Percentiles rank a stretch among this genome's conserved stretches.
phyloP scores from a whole-genome alignment of 305 asterid species.

The Galium porrigens region DNA sequence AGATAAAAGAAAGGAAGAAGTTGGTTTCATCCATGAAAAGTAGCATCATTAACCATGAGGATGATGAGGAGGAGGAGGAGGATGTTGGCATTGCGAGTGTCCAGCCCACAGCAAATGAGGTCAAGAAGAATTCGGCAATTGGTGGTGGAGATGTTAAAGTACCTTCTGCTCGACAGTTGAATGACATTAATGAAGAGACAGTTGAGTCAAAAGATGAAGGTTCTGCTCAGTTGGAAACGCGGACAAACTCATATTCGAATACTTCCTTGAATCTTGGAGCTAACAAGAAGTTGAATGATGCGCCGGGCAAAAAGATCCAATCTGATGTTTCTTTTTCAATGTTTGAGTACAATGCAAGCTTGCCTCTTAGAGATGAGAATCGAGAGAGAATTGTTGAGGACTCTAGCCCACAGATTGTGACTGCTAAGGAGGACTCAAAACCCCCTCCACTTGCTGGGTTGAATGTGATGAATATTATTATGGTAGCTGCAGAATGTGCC shows the following conservation, averaged over 20 bases:
- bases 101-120: slow-evolving; percentile 6
- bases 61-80: slow-evolving; percentile 18
- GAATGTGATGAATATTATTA: slow-evolving; percentile 70
- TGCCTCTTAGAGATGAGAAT: slow-evolving; percentile 22
- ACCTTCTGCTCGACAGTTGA: slow-evolving; percentile 15
- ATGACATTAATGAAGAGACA: slow-evolving; percentile 14
- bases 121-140: slow-evolving; percentile 17
- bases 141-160: slow-evolving; percentile 31
- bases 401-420: slow-evolving; percentile 23
- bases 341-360: slow-evolving; percentile 11
- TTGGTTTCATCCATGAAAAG: slow-evolving; percentile 55
- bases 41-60: slow-evolving; percentile 29
- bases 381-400: slow-evolving; percentile 21
- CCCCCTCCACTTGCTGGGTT: slow-evolving; percentile 87
- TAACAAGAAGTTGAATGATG: slow-evolving; percentile 13
- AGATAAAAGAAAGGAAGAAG: slow-evolving; percentile 79
- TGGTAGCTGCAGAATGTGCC: slow-evolving; percentile 81
- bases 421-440: slow-evolving; percentile 32
- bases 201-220: slow-evolving; percentile 22
- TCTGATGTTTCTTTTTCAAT: slow-evolving; percentile 24
- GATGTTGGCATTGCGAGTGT: slow-evolving; percentile 8
- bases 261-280: slow-evolving; percentile 21
- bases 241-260: slow-evolving; percentile 19
- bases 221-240: slow-evolving; percentile 22
- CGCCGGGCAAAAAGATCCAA: slow-evolving; percentile 17